Conservation (phyloP, 352 stramenopile genomes). For the Globisporangium sylvaticum region DNA sequence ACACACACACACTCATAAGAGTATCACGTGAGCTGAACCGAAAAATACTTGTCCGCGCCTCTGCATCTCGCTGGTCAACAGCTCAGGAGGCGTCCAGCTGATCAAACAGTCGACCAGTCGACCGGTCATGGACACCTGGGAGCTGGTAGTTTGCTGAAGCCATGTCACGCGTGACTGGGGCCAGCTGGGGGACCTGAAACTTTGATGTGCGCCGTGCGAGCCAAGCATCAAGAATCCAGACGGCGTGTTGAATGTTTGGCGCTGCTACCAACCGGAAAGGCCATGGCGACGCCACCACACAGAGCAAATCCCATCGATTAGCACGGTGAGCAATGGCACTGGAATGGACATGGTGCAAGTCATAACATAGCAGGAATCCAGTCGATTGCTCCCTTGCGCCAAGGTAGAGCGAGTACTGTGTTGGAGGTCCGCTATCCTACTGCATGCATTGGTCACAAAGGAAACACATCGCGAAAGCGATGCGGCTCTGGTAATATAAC, state of each 20-base stretch:
- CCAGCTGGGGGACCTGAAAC: background rate
- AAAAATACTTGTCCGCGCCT: background rate
- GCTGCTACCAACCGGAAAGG: background rate
- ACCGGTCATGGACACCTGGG: background rate
- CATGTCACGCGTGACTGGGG: background rate
- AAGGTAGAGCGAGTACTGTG: background rate
- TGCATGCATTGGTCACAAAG: background rate
- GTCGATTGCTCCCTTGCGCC: background rate
- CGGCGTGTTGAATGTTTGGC: background rate
- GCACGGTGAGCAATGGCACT: background rate
- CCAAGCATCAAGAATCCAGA: conserved; percentile 2
- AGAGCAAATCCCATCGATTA: background rate
- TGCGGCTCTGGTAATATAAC: background rate
- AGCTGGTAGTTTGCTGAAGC: background rate
- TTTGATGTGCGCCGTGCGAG: background rate
- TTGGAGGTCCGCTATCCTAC: background rate
- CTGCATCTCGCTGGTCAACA: conserved; percentile 9
- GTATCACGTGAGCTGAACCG: conserved; percentile 6
- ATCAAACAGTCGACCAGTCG: background rate
- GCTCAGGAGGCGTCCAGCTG: background rate
- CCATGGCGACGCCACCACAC: background rate
- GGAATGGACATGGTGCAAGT: background rate
- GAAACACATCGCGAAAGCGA: background rate
- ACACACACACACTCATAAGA: conserved; percentile 10
- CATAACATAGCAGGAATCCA: background rate